Percentiles rank a stretch among this genome's conserved stretches.
Evolutionary conservation across 2,329 filamentous ascomycete species (phyloP).

Genomic region (Calycina herbarum): DNA sequence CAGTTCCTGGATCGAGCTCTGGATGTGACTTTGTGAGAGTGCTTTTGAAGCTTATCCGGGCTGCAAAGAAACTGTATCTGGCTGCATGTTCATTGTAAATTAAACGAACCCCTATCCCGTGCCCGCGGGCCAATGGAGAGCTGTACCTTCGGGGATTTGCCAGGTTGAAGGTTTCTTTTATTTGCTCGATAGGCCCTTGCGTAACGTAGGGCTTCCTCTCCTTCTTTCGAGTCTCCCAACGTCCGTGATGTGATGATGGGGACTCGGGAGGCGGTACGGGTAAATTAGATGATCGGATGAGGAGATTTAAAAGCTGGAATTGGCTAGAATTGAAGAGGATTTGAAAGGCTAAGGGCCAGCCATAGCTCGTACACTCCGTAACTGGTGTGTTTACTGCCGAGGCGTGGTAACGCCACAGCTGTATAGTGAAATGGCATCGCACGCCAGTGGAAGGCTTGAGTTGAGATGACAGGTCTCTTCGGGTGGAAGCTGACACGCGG

Average conservation of each 20-base stretch:
- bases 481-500: background rate
- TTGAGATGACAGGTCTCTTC: background rate
- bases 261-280: background rate
- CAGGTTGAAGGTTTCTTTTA: background rate
- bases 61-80: background rate
- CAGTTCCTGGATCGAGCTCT: background rate
- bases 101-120: conserved; percentile 1
- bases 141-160: background rate
- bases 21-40: background rate
- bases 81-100: background rate
- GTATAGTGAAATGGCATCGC: background rate
- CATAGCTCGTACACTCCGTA: background rate
- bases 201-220: background rate
- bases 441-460: background rate
- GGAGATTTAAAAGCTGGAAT: background rate
- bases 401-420: conserved; percentile 1
- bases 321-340: background rate
- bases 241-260: background rate
- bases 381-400: background rate
- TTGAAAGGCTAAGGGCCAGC: background rate
- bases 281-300: conserved; percentile 6
- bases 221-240: background rate
- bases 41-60: background rate
- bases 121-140: background rate
- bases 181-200: background rate